phyloP scores from a whole-genome alignment of 2,329 filamentous ascomycete species.

The Pyricularia pennisetigena region DNA sequence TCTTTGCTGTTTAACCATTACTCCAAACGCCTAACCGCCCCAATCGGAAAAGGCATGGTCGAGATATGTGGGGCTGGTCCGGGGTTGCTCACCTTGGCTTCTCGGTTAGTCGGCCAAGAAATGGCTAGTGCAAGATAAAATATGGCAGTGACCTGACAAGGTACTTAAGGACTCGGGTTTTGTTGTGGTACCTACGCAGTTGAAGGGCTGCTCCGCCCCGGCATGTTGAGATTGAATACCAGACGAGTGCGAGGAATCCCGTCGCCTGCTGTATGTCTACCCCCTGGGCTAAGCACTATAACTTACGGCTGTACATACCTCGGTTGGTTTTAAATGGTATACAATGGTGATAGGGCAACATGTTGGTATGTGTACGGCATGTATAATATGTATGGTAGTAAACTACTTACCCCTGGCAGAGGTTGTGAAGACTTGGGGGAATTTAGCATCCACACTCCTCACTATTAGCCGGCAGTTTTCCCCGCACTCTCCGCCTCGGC shows the following conservation, averaged over 20 bases:
- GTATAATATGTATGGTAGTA: too few species aligned
- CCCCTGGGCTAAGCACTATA: too few species aligned
- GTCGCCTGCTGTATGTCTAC: not conserved
- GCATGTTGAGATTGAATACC: not conserved
- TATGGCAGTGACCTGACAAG: not conserved
- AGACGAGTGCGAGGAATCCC: not conserved
- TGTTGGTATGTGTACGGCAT: too few species aligned
- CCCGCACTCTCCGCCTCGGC: not conserved
- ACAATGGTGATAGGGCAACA: not conserved
- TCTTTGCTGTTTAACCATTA: not conserved
- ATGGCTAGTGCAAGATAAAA: not conserved
- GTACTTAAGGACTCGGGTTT: not conserved
- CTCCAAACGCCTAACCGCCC: not conserved
- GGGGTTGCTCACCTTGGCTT: not conserved
- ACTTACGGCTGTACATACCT: too few species aligned
- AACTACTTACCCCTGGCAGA: too few species aligned
- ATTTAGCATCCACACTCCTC: not conserved
- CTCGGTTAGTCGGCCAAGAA: not conserved
- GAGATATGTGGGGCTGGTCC: not conserved
- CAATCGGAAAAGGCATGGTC: not conserved
- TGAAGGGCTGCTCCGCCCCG: not conserved
- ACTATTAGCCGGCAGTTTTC: not conserved
- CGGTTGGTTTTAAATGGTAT: not conserved
- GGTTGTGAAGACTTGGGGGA: too few species aligned
- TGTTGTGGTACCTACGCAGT: not conserved